Percentiles rank a stretch among this genome's conserved stretches.
These are phyloP conservation scores for Claviceps capensis DNA, from an alignment of 2,329 filamentous ascomycete species.

Conservation along the genomic window DNA sequence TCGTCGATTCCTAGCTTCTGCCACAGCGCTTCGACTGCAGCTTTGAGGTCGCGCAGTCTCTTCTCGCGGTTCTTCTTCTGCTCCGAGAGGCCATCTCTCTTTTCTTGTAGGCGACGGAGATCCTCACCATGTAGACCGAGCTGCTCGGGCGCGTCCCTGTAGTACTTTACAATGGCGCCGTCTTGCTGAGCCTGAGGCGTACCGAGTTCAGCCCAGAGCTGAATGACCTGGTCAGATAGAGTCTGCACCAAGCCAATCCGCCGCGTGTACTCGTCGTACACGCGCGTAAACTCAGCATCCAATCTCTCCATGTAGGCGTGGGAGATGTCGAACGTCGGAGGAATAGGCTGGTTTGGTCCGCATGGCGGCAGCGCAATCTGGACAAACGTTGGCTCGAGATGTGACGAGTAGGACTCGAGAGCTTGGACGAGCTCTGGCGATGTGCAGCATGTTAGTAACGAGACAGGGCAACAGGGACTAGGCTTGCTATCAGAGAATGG, in stretches of 20 bases:
- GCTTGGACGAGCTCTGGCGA: conserved; percentile 76
- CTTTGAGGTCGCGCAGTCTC: conserved; percentile 59
- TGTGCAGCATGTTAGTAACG: neutral
- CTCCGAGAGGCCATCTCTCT: conserved; percentile 69
- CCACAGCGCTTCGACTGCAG: conserved; percentile 77
- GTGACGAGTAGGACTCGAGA: conserved; percentile 89
- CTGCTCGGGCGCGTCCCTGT: conserved; percentile 84
- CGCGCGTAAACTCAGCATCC: conserved; percentile 80
- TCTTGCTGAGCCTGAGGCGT: conserved; percentile 91
- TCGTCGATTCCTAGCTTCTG: conserved; percentile 75
- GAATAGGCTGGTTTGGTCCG: conserved; percentile 58
- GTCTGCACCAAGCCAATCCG: conserved; percentile 64
- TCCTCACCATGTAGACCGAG: conserved; percentile 86
- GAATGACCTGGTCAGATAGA: conserved; percentile 73
- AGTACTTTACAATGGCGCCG: conserved; percentile 70
- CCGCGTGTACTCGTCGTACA: conserved; percentile 91
- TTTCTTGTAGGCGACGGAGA: conserved; percentile 54
- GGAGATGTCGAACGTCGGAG: conserved; percentile 84
- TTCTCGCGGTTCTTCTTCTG: conserved; percentile 82
- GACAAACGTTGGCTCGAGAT: conserved; percentile 82
- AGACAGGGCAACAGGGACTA: neutral
- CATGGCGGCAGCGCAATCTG: conserved; percentile 75
- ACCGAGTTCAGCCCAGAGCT: conserved; percentile 89
- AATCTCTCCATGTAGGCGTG: conserved; percentile 74
- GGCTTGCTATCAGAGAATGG: too few species aligned